Evolutionary conservation across 768 basidiomycete species (phyloP).

Genomic region (Amanita muscaria): DNA sequence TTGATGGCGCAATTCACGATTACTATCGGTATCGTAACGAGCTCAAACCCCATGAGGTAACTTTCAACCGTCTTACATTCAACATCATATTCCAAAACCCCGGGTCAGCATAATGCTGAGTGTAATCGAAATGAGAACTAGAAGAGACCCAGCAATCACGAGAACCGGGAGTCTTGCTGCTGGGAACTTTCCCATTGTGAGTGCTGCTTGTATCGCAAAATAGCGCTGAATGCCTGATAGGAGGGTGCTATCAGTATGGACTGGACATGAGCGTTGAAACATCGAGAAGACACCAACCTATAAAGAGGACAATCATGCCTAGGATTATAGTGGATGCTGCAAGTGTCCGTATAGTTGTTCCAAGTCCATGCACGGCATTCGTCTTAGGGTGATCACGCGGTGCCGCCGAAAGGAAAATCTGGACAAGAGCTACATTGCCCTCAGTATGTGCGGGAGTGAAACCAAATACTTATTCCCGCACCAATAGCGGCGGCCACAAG

Average conservation of each 20-base stretch:
- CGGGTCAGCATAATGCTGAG: slow-evolving; percentile 34
- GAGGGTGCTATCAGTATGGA: no score
- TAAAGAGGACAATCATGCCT: slow-evolving; percentile 36
- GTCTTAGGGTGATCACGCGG: slow-evolving; percentile 5
- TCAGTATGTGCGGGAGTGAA: background rate
- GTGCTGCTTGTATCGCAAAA: slow-evolving; percentile 41
- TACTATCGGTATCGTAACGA: no score
- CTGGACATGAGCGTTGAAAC: background rate
- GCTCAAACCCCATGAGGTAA: no score
- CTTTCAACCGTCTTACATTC: no score
- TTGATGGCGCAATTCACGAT: no score
- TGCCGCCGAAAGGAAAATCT: slow-evolving; percentile 35
- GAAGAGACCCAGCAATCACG: slow-evolving; percentile 31
- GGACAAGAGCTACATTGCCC: slow-evolving; percentile 50
- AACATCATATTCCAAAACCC: slow-evolving; percentile 10
- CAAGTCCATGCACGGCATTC: slow-evolving; percentile 14
- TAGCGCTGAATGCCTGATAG: slow-evolving; percentile 42
- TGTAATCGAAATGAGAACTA: slow-evolving; percentile 31
- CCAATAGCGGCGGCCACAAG: slow-evolving; percentile 53
- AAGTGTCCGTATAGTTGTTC: slow-evolving; percentile 37
- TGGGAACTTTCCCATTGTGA: slow-evolving; percentile 44
- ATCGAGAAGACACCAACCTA: slow-evolving; percentile 31
- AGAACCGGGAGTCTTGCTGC: slow-evolving; percentile 37
- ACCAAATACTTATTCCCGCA: slow-evolving; percentile 21
- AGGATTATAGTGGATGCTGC: slow-evolving; percentile 41